Evolutionary conservation across 1,284 basidiomycete genomes (phyloP), one percentile per base, ranked within the genome.

Genomic region (Cystobasidium sp.): DNA sequence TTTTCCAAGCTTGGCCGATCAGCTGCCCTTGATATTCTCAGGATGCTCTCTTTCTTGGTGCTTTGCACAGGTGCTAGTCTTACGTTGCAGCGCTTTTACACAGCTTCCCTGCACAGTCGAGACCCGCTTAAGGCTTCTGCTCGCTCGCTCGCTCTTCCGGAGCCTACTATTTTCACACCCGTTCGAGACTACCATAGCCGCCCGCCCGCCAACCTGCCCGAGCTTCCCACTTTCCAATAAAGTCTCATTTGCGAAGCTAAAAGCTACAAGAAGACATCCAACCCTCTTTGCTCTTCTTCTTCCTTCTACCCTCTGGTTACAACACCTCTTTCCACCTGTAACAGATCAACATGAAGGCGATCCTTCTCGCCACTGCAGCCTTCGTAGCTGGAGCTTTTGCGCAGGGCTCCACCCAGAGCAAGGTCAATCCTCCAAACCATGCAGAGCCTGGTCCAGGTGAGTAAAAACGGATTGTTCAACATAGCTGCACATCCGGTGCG

Each of bases 351-450:
- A 63, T 63, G 61, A 63, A 63, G 44, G 43, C 61, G 5, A 6
- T 47, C 44, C 7, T 49, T 49, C 61, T 63, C 37, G 20, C 46
- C 22, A n/a, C 31, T 5, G 46, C 61, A 24, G 61, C 61, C 20
- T 63, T 63, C 61, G 18, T 63, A 63, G 61, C 61, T 22, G 44
- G 61, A 46, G 43, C 61, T 63, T 49, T 41, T 7, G 61, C 61
- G 31, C 61, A 63, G 47, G 59, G 43, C 59, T 44, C 39, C 37
- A 69, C 24, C 53, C 55, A 69, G 56, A 43, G 51, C 41, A 69
- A 69, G 44, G 68, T 52, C 43, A 62, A 69, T 51, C 68, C 68
- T 16, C 68, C 68, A 24, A 69, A 69, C 58, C 68, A 69, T 47
- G 16, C 37, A 22, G 41, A 41, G 39, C 68, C 68, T 9, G 68